These are phyloP conservation scores for Nitzschia sp. DNA, from an alignment of 108 stramenopile genomes.

Conservation along the genomic window DNA sequence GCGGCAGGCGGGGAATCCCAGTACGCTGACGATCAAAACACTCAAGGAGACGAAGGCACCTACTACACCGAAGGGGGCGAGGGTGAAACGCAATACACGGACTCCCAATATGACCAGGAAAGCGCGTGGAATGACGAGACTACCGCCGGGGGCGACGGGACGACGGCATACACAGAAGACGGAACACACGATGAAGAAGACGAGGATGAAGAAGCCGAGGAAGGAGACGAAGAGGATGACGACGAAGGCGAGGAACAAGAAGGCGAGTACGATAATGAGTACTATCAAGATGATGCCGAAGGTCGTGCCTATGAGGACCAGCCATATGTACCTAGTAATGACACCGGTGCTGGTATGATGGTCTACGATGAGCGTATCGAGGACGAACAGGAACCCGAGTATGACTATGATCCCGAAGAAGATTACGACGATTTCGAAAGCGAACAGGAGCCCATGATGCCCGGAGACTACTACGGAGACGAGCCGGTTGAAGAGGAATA, in stretches of 20 bases:
- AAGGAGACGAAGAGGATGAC: constrained; percentile 5
- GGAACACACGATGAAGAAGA: neutral
- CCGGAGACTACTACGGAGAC: constrained; percentile 24
- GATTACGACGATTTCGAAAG: constrained; percentile 11
- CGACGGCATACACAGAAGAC: neutral
- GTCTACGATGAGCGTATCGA: constrained; percentile 8
- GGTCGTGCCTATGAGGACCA: neutral
- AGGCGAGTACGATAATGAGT: neutral
- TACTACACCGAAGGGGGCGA: neutral
- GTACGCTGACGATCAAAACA: neutral
- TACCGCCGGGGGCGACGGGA: neutral
- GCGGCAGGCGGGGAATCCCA: neutral
- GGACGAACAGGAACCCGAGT: constrained; percentile 4
- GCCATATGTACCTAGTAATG: constrained; percentile 3
- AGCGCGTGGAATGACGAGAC: too few species aligned
- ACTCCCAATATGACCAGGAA: neutral
- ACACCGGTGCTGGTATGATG: constrained; percentile 21
- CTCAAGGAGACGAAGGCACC: neutral
- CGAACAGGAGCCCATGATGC: constrained; percentile 10
- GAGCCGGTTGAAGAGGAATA: constrained; percentile 27
- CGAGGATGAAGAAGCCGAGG: constrained; percentile 1
- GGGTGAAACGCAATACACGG: neutral
- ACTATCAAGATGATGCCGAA: constrained; percentile 5
- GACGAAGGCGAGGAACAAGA: neutral
- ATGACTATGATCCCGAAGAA: constrained; percentile 5